Evolutionary conservation across 2,329 filamentous ascomycete species (phyloP), one percentile per base, ranked within the genome.

Genomic region (Pseudopithomyces chartarum): DNA sequence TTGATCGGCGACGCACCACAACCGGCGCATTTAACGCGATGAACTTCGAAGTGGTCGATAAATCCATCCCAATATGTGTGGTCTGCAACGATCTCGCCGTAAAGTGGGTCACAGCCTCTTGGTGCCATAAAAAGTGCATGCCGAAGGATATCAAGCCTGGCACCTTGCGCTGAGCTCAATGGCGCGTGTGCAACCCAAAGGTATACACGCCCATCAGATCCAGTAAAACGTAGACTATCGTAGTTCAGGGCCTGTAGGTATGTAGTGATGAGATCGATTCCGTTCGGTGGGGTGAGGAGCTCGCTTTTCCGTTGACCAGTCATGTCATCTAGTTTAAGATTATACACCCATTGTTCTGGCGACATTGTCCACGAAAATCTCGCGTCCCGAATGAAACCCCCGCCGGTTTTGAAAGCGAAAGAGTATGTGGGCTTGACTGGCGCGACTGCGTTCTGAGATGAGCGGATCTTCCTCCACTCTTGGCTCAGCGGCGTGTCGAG

Each of bases 31-130:
- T 44, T 57, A 0, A 56, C 54, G 4, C 56, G 61, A 39, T 72
- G 69, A 0, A 56, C 43, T 46, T 63, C 67, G 17, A 17, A 44
- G 8, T 57, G 34, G 8, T 65, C 58, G 1, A 64, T 50, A 44
- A 64, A 64, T 7, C 72, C 72, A 22, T 75, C 71, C 70, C 69
- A 74, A 45, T 67, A 73, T 2, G 68, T 60, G 39, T 75, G 72
- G 36, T 75, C 72, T 29, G 72, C 72, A 6, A 73, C 67, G n/a
- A 75, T 73, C 2, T 68, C 61, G 26, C 71, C 71, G 38, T 68
- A 73, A 1, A 73, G 52, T 1, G 71, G 71, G 52, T 74, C 66
- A 32, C 58, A 54, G 10, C 55, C 59, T 5, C 60, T 54, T 6
- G 54, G 59, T 2, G 67, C 59, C 3, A 58, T 65, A 34, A 75